Base-by-base conservation (phyloP, 208 protist genomes). In the Wallacemonas rigidus region DNA sequence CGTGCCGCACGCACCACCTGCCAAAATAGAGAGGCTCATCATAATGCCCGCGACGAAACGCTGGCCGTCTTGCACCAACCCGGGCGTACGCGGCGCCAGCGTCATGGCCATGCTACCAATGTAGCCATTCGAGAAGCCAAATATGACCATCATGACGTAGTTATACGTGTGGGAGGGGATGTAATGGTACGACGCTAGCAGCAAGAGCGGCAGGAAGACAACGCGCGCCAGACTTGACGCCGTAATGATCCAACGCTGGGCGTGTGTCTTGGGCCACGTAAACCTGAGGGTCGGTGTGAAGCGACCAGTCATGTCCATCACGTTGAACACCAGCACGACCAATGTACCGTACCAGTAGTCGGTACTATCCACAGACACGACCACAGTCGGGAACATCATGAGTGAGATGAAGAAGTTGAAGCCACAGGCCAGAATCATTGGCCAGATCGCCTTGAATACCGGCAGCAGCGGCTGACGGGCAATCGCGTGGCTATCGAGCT, bases 321-420 rank as follows among this genome's bases (percentile, higher is more conserved):
- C 44, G 74, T 91, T 93, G 74, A 88, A 93, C 55, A 86, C 57
- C 48, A 85, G 79, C n/a, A 91, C 75, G 1, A 82, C 55, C n/a
- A 87, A 12, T 1, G 84, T 89, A 2, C 75, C 72, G 63, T 75
- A 93, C 85, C 86, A 93, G 69, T 85, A 83, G 50, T 83, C 76
- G 8, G 75, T 47, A 8, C 64, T 69, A 50, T 87, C 82, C 65
- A 87, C 79, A 51, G 76, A 72, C 2, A 81, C 62, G 8, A 79
- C 72, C 40, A 91, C 75, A 51, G 71, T 72, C 15, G 88, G 86
- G 76, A 91, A 91, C 40, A 93, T 68, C 58, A 80, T 79, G 39
- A 93, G 75, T 11, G 86, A 87, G 51, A 91, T 53, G 62, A 91
- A 67, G 50, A 93, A 90, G 54, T 69, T 63, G 54, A 88, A 83